phyloP scores from a whole-genome alignment of 805 yeast species.

The Spathaspora gorwiae region DNA sequence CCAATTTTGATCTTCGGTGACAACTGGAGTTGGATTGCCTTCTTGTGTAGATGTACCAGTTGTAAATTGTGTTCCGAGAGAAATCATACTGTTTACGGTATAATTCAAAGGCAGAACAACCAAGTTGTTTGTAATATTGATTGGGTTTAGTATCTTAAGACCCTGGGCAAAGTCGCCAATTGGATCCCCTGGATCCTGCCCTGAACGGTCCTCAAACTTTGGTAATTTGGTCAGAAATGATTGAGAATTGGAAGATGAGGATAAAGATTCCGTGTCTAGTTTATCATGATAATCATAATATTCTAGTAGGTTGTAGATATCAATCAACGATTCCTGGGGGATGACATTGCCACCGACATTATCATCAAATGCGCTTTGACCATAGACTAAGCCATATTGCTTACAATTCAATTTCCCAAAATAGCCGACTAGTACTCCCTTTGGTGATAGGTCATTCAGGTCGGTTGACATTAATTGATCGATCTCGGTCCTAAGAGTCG shows the following conservation, averaged over 20 bases:
- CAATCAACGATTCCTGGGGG: conserved; percentile 12
- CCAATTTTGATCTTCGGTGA: conserved; percentile 11
- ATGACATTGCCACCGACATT: conserved; percentile 1
- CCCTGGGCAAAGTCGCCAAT: conserved; percentile 12
- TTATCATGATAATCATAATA: conserved; percentile 24
- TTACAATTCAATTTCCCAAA: conserved; percentile 23
- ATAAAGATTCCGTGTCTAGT: conserved; percentile 8
- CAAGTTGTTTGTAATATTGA: conserved; percentile 29
- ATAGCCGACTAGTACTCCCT: conserved; percentile 26
- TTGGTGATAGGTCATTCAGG: conserved; percentile 9
- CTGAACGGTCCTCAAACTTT: background rate
- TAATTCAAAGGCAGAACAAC: conserved; percentile 35
- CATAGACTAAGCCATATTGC: conserved; percentile 28
- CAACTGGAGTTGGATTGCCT: background rate
- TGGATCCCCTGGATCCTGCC: background rate
- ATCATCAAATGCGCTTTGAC: background rate
- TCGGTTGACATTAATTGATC: conserved; percentile 11
- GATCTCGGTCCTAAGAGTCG: conserved; percentile 14
- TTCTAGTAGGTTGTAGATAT: conserved; percentile 30
- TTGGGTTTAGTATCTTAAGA: conserved; percentile 28
- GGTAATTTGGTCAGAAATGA: conserved; percentile 7
- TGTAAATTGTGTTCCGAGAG: conserved; percentile 11
- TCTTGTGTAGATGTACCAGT: background rate
- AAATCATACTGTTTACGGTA: conserved; percentile 31
- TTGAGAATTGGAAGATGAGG: conserved; percentile 9